These are phyloP conservation scores for Sclerotinia glacialis DNA, from an alignment of 2,329 filamentous ascomycete genomes.

Conservation along the genomic window DNA sequence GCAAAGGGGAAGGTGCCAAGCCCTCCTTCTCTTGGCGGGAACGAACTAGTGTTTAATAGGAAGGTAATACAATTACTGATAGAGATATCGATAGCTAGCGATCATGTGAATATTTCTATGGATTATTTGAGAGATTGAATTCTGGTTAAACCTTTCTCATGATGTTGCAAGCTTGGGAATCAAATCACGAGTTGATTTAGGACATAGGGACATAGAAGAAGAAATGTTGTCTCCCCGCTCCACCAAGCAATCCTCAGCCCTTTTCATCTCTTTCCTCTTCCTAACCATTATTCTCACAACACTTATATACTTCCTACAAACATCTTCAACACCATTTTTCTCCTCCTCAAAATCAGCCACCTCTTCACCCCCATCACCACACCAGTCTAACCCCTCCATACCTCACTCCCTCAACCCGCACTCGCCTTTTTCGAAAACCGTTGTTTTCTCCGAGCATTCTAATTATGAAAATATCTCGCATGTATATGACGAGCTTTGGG, in stretches of 20 bases:
- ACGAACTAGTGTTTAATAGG: constrained; percentile 2
- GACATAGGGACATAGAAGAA: neutral
- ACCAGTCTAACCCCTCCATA: neutral
- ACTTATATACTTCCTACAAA: neutral
- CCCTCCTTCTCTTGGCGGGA: neutral
- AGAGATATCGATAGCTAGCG: no score
- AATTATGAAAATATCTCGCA: constrained; percentile 18
- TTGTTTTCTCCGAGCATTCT: constrained; percentile 5
- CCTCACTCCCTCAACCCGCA: neutral
- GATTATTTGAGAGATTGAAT: neutral
- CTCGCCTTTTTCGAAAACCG: neutral
- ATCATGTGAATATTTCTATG: neutral
- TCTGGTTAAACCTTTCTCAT: no score
- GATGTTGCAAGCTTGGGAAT: neutral
- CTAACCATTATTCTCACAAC: neutral
- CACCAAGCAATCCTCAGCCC: neutral
- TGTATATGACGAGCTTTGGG: constrained; percentile 3
- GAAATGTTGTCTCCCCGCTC: neutral
- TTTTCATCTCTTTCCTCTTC: neutral
- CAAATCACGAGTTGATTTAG: neutral
- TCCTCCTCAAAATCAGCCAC: neutral
- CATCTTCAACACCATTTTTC: neutral
- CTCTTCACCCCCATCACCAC: neutral
- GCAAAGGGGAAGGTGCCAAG: constrained; percentile 8
- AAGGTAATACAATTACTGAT: neutral